Percentiles rank a stretch among this genome's conserved stretches.
These are phyloP conservation scores for Porphyrellus sp. DNA, from an alignment of 1,284 basidiomycete genomes.

Conservation along the genomic window DNA sequence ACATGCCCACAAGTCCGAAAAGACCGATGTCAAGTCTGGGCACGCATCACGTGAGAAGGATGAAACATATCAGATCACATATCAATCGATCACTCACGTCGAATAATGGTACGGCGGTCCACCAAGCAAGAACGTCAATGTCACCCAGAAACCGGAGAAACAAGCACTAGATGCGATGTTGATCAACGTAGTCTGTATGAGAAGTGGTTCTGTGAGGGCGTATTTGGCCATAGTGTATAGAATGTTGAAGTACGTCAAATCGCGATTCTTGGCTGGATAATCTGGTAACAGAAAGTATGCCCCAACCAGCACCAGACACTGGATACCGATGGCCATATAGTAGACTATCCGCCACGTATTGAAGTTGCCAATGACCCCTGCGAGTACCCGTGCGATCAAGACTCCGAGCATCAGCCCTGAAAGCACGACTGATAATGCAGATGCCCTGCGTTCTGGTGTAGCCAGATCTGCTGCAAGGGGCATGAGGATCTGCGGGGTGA, in stretches of 20 bases:
- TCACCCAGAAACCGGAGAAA: conserved; percentile 67
- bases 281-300: conserved; percentile 64
- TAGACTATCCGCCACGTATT: conserved; percentile 62
- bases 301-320: conserved; percentile 48
- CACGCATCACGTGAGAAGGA: conserved; percentile 5
- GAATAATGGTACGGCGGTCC: conserved; percentile 64
- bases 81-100: conserved; percentile 45
- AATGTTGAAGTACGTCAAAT: conserved; percentile 59
- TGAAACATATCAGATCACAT: not conserved
- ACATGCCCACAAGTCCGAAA: conserved; percentile 68
- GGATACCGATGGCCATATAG: conserved; percentile 61
- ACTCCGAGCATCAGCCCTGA: conserved; percentile 70
- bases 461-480: conserved; percentile 68
- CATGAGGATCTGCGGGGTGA: conserved; percentile 58
- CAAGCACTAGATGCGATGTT: conserved; percentile 55
- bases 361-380: conserved; percentile 64
- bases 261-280: conserved; percentile 61
- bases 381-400: conserved; percentile 64
- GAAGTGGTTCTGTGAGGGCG: conserved; percentile 62
- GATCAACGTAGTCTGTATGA: conserved; percentile 61
- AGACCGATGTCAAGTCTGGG: conserved; percentile 64
- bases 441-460: conserved; percentile 56
- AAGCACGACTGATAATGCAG: conserved; percentile 63
- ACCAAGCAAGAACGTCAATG: conserved; percentile 68
- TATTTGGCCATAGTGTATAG: conserved; percentile 68